A percentile compares a stretch with the other conserved stretches of the same genome.
These are phyloP conservation scores for Kurtzmaniella quercitrusa DNA, from an alignment of 1,139 yeast genomes.

Conservation along the genomic window DNA sequence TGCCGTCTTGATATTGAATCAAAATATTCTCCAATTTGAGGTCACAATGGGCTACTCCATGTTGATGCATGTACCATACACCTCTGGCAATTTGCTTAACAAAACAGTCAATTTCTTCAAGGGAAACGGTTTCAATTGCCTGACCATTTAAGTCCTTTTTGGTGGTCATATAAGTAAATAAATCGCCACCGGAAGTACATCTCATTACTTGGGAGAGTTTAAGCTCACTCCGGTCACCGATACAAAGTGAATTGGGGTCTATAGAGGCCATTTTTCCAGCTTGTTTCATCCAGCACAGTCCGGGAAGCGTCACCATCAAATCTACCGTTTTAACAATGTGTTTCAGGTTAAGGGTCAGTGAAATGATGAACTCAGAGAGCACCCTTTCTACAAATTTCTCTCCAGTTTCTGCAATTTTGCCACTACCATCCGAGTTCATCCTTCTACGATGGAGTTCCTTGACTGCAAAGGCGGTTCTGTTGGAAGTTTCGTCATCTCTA, in stretches of 20 bases:
- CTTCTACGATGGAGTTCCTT: constrained; percentile 49
- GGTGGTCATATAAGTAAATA: constrained; percentile 37
- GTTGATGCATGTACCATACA: constrained; percentile 61
- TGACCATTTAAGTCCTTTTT: constrained; percentile 12
- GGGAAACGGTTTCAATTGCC: constrained; percentile 19
- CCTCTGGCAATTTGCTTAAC: constrained; percentile 66
- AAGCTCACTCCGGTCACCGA: constrained; percentile 15
- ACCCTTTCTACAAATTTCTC: constrained; percentile 63
- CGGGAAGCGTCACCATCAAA: constrained; percentile 43
- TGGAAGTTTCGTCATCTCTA: constrained; percentile 38
- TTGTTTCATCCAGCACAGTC: neutral
- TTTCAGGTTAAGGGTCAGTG: constrained; percentile 64
- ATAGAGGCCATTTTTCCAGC: constrained; percentile 1
- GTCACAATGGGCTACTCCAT: constrained; percentile 77
- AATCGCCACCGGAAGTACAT: constrained; percentile 70
- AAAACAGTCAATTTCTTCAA: constrained; percentile 65
- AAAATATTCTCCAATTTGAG: constrained; percentile 63
- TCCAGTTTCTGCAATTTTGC: constrained; percentile 48
- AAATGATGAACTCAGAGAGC: constrained; percentile 73
- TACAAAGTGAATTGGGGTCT: neutral
- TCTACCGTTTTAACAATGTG: constrained; percentile 69
- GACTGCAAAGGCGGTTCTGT: constrained; percentile 52
- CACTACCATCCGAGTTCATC: constrained; percentile 19
- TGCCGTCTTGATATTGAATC: constrained; percentile 31
- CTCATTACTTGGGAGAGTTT: constrained; percentile 78